Base-by-base conservation (phyloP, 2,329 filamentous ascomycete genomes). In the Penicillium palitans region DNA sequence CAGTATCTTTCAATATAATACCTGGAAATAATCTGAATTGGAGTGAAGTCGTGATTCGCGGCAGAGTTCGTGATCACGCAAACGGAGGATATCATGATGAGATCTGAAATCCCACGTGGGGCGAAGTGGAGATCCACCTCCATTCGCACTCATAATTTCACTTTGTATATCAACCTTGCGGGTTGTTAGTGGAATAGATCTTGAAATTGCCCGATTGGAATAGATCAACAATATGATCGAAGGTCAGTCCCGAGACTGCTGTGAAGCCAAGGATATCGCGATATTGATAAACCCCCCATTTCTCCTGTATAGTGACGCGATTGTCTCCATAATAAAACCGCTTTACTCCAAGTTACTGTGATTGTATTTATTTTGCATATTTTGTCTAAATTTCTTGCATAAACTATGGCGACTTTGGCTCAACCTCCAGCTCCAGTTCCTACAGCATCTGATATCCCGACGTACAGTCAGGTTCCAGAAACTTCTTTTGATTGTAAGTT, bases 81-180 rank as follows among this genome's bases (percentile, higher is more conserved):
- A 66, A 55, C 63, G 63, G 63, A 61, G 58, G 58, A 63, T 60
- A 64, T 60, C 52, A 60, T 66, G 63, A 47, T 58, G 62, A 65
- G 40, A 58, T 63, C 19, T 40, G 12, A 33, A n/a, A 10, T 44
- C 29, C 29, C n/a, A 55, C 17, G 31, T 19, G 37, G 31, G 15
- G 37, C 2, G n/a, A 44, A 51, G 58, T 13, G 52, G 55, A 46
- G 55, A 41, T 49, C 27, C 35, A 47, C 41, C 12, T 17, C 17
- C 29, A 47, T 12, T 44, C 21, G 19, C 25, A 35, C 12, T 10
- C 37, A 31, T 31, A 39, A 10, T 10, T 7, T 12, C 7, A 12
- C 27, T n/a, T 40, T 39, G 8, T 9, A 40, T 27, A 12, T 39
- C 21, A 47, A 47, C 21, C 7, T 12, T 24, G 13, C 4, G 25